Conservation (phyloP, 768 basidiomycete genomes). For the Tulasnella sp. region DNA sequence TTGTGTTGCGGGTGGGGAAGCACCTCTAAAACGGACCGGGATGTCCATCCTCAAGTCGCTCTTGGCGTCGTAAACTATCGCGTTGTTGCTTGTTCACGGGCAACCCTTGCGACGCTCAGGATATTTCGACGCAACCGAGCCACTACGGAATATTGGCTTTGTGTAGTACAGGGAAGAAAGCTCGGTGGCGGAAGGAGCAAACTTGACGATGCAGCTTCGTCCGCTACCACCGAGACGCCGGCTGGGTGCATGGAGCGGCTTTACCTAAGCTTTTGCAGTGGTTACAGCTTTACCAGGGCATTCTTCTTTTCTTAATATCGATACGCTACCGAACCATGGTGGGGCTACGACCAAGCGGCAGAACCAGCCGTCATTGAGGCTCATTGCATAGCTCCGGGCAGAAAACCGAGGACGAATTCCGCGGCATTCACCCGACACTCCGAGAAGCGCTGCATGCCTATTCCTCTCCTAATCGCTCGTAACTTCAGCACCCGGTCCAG, state of each 20-base stretch:
- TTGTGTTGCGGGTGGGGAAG: background rate
- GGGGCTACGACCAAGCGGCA: background rate
- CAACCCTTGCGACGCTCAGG: background rate
- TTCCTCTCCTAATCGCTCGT: background rate
- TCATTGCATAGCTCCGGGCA: background rate
- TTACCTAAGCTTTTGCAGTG: too few relatives aligned
- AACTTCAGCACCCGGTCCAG: background rate
- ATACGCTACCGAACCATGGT: background rate
- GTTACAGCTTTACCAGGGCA: too few relatives aligned
- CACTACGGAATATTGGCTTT: background rate
- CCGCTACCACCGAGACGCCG: too few relatives aligned
- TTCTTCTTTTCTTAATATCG: background rate
- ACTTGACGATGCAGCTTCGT: too few relatives aligned
- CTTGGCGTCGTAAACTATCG: background rate
- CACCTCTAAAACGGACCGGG: background rate
- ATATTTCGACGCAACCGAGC: background rate
- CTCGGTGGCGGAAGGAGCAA: background rate
- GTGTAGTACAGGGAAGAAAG: background rate
- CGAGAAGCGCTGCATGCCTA: background rate
- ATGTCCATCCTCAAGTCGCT: background rate
- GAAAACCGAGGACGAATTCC: background rate
- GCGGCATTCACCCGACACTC: background rate
- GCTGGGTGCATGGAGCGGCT: too few relatives aligned
- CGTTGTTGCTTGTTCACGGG: background rate
- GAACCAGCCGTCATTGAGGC: background rate